Percentiles rank a stretch among this genome's conserved stretches.
Evolutionary conservation across 805 yeast species (phyloP).

Genomic region (Candida succiphila): DNA sequence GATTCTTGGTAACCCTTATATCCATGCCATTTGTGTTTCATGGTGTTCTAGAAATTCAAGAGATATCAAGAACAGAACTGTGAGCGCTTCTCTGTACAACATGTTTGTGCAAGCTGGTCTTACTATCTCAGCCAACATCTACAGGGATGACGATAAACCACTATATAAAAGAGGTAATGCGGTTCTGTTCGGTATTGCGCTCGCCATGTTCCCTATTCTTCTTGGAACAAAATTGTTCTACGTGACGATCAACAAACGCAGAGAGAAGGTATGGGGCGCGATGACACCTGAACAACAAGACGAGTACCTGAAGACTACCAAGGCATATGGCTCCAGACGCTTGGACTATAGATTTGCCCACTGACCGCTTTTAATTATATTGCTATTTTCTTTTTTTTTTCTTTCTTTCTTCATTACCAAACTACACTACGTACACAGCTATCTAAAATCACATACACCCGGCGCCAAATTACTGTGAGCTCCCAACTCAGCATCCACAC

Average conservation of each 20-base stretch:
- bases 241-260: constrained; percentile 29
- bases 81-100: constrained; percentile 56
- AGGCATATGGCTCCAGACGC: constrained; percentile 48
- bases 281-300: constrained; percentile 40
- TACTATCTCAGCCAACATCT: constrained; percentile 46
- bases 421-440: not conserved
- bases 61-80: constrained; percentile 53
- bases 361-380: too few species aligned
- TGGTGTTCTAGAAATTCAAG: constrained; percentile 58
- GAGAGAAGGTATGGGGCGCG: constrained; percentile 39
- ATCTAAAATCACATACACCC: too few species aligned
- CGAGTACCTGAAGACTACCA: constrained; percentile 33
- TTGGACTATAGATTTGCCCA: constrained; percentile 32
- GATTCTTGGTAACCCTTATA: constrained; percentile 32
- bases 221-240: constrained; percentile 27
- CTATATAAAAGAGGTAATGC: constrained; percentile 48
- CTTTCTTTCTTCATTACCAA: not conserved
- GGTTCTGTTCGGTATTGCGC: constrained; percentile 26
- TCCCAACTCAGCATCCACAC: too few species aligned
- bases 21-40: constrained; percentile 46
- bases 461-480: too few species aligned
- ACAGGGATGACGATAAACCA: constrained; percentile 49
- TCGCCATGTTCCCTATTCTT: constrained; percentile 17
- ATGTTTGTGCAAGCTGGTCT: constrained; percentile 52
- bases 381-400: too few species aligned